Base-by-base conservation (phyloP, 2,329 filamentous ascomycete genomes). In the Allantophomopsis lycopodina region DNA sequence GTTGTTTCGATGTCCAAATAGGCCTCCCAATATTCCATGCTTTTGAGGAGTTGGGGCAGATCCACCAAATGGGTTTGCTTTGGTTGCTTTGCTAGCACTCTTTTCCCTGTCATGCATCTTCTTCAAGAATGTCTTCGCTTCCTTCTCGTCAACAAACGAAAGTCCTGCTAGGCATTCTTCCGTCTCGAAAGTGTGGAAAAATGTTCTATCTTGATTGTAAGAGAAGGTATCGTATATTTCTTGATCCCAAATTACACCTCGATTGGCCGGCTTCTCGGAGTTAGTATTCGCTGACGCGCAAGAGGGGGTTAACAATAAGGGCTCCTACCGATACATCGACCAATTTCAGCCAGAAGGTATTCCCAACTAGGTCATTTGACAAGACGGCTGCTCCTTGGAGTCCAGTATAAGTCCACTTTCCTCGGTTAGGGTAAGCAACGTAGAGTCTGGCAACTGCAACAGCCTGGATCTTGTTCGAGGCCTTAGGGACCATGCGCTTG, bases 61-160 rank as follows among this genome's bases (percentile, higher is more conserved):
- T 3, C 64, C 66, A 40, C 64, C 75, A 51, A 94, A 94, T 0
- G 83, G 80, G 28, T 83, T 89, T 46, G 76, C 71, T 57, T 69
- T 78, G 3, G 88, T 95, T 46, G 80, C 78, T 64, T 93, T 93
- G 64, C 81, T 89, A 32, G 87, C 89, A 62, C 89, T 88, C 73
- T 94, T 95, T 64, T 96, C 88, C 48, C 88, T 73, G 56, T 95
- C 88, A 51, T 91, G 81, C 73, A 98, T 84, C 68, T 95, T 96
- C 71, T 95, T 94, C 61, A 88, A 80, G 64, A 98, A 96, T 43
- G 85, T 83, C 63, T 85, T 93, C 28, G 91, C 91, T 64, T 98
- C 91, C 62, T 95, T 96, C 66, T 96, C 91, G 59, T 96, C 91
- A 44, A 82, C 79, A 54, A 98, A 98, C 17, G 86, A 94, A 44